Conservation (phyloP, 768 basidiomycete species). For the Leccinum aurantiacum region DNA sequence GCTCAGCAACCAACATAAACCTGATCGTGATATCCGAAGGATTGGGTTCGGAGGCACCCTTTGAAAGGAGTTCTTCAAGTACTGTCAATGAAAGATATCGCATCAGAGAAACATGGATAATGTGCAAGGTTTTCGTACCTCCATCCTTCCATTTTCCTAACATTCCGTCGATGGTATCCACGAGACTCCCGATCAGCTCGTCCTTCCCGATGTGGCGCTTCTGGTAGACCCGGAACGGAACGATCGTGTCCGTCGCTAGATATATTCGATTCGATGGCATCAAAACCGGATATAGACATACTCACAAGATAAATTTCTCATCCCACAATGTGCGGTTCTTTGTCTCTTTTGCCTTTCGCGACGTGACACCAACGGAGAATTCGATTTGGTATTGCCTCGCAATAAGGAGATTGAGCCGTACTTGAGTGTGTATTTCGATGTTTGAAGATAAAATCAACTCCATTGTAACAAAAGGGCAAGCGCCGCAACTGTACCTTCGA, state of each 20-base stretch:
- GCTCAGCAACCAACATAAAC: too few species aligned
- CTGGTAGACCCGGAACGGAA: not conserved
- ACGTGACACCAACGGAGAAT: not conserved
- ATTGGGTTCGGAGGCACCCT: too few species aligned
- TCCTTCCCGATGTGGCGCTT: not conserved
- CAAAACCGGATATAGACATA: not conserved
- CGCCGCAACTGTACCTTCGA: not conserved
- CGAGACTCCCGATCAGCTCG: not conserved
- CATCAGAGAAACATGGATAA: not conserved
- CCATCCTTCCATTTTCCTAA: not conserved
- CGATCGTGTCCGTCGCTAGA: not conserved
- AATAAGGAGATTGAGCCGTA: not conserved
- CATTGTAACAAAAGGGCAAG: not conserved
- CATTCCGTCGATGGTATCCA: not conserved
- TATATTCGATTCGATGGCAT: not conserved
- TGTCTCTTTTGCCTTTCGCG: not conserved
- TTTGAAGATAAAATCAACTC: not conserved
- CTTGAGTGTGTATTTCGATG: not conserved
- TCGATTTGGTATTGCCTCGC: not conserved
- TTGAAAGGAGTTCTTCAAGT: not conserved
- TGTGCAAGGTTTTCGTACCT: not conserved
- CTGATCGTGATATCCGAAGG: too few species aligned
- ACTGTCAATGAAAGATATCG: not conserved
- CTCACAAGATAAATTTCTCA: not conserved
- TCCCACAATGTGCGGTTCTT: not conserved